Evolutionary conservation across 352 stramenopile species (phyloP), one percentile per base, ranked within the genome.

Genomic region (Lagenidium sp.): DNA sequence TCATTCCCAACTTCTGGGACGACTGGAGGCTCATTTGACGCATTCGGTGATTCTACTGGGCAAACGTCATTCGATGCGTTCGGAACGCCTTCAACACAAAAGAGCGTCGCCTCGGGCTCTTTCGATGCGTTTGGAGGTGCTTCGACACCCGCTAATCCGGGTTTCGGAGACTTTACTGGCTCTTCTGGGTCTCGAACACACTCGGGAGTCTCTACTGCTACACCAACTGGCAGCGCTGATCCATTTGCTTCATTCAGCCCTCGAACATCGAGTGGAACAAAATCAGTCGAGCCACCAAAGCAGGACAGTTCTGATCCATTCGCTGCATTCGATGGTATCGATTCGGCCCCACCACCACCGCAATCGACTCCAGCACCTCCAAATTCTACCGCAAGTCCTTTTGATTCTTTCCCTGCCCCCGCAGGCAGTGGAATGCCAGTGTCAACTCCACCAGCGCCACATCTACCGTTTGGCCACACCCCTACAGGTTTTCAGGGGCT

Each of bases 271-370:
- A 62, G 47, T 47, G 49, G 44, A 7, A 47, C 18, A 7, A 55
- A 49, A 10, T 36, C 25, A 2, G 30, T 30, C 13, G 46, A 55
- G 36, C 49, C 30, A 41, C 29, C 53, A 12, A 53, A 58, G 31
- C 2, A 32, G 23, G 22, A 16, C 5, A 15, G 26, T 0, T 4
- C 32, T 15, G 55, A 64, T 44, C 50, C 50, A 18, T 64, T 64
- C 20, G 31, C 68, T 20, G 78, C 75, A 29, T 90, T 90, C 42
- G 70, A 85, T 39, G 55, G 36, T 13, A 63, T 83, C 28, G 66
- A 66, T 44, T 22, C 41, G 23, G 32, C 28, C 25, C 31, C 56
- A 1, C 24, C 52, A 11, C 22, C 55, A 29, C 25, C 28, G 22
- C 48, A 26, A 15, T 10, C 40, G 16, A 20, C 42, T 19, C 13